These are phyloP conservation scores for Brasenia schreberi DNA, from an alignment of 164 flowering plant species.

Conservation along the genomic window DNA sequence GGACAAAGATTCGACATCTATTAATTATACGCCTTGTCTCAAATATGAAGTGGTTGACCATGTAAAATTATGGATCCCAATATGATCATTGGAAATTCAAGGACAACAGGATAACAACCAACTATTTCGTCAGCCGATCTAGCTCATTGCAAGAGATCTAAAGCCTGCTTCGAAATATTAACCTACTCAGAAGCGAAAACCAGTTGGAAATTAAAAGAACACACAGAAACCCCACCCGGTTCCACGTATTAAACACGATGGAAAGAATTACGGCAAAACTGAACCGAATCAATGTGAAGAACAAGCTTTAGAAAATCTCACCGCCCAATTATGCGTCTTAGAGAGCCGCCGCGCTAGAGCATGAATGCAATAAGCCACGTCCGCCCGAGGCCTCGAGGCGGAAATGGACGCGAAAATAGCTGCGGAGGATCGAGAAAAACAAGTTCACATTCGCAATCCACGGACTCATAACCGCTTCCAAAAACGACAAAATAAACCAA, in stretches of 20 bases:
- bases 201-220: neutral
- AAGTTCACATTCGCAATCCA: neutral
- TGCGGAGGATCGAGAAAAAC: constrained; percentile 14
- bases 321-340: constrained; percentile 94
- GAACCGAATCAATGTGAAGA: neutral
- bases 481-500: neutral
- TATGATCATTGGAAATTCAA: no score
- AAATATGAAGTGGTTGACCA: no score
- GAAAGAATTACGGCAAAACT: neutral
- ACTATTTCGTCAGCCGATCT: neutral
- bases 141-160: neutral
- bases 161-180: neutral
- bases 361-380: constrained; percentile 95
- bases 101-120: neutral
- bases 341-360: constrained; percentile 80
- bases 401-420: constrained; percentile 78
- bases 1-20: no score
- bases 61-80: no score
- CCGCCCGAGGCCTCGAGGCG: constrained; percentile 90
- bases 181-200: neutral
- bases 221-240: no score
- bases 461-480: neutral
- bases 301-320: constrained; percentile 14
- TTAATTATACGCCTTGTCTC: no score
- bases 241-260: neutral